Percentiles rank a stretch among this genome's conserved stretches.
phyloP scores from a whole-genome alignment of 2,329 filamentous ascomycete genomes.

The Talaromyces pinophilus region DNA sequence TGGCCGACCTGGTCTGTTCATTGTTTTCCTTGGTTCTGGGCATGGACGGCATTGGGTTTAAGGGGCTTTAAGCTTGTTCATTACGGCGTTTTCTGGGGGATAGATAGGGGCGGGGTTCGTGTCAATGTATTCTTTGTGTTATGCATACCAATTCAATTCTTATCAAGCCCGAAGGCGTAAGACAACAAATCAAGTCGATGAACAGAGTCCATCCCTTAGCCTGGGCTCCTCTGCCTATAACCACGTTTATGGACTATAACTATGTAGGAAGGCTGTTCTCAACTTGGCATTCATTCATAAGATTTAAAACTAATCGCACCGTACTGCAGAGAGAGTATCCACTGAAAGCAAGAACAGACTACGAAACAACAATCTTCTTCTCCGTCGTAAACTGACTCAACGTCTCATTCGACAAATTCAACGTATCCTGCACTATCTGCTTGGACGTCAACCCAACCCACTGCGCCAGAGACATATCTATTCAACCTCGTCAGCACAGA shows the following conservation, averaged over 20 bases:
- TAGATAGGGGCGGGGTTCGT: not conserved
- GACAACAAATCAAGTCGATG: too few relatives aligned
- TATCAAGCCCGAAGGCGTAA: not conserved
- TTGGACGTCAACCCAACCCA: slow-evolving; percentile 56
- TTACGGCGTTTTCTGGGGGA: not conserved
- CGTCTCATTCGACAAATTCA: slow-evolving; percentile 47
- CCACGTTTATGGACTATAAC: too few relatives aligned
- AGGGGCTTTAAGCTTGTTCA: not conserved
- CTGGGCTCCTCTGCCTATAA: too few relatives aligned
- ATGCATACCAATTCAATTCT: slow-evolving; percentile 1
- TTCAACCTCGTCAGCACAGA: slow-evolving; percentile 27
- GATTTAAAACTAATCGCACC: not conserved
- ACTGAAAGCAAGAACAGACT: not conserved
- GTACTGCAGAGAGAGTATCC: not conserved
- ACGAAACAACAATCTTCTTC: slow-evolving; percentile 47
- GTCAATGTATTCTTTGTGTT: not conserved
- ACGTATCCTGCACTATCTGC: slow-evolving; percentile 61
- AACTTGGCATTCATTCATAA: not conserved
- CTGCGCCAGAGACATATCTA: slow-evolving; percentile 50
- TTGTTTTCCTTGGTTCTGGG: not conserved
- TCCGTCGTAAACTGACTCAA: slow-evolving; percentile 46
- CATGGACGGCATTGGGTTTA: not conserved
- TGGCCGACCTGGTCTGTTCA: not conserved
- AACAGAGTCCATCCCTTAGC: too few relatives aligned
- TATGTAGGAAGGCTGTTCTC: too few relatives aligned